Evolutionary conservation across 129 eudicot species (phyloP).

Genomic region (Logfia minima): DNA sequence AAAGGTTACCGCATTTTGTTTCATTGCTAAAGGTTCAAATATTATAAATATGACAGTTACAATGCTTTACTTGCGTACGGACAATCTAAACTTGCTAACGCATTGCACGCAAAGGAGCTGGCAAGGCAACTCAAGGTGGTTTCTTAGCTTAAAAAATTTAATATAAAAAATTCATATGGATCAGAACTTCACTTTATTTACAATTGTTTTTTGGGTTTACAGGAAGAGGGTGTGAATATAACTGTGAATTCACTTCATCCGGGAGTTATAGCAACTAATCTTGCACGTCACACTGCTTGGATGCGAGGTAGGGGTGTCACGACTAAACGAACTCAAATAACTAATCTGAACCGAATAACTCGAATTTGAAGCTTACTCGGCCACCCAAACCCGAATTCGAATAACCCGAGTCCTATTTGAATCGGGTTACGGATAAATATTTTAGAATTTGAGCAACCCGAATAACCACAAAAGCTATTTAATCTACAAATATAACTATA

Average conservation of each 20-base stretch:
- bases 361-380: no score
- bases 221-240: constrained; percentile 67
- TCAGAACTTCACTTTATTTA: neutral
- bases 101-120: constrained; percentile 87
- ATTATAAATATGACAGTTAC: constrained; percentile 23
- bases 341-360: no score
- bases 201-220: constrained; percentile 9
- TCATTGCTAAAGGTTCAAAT: neutral
- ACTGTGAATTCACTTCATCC: constrained; percentile 74
- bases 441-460: no score
- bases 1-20: neutral
- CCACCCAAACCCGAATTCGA: no score
- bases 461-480: no score
- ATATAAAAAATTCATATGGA: no score
- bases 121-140: constrained; percentile 66
- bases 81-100: constrained; percentile 89
- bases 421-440: no score
- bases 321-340: no score
- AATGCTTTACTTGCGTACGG: constrained; percentile 59
- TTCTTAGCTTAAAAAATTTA: neutral
- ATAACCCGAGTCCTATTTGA: no score
- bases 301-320: constrained; percentile 24
- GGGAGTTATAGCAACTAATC: constrained; percentile 59
- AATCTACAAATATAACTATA: no score
- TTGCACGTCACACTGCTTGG: constrained; percentile 42